Percentiles rank a stretch among this genome's conserved stretches.
Evolutionary conservation across 1,284 basidiomycete genomes (phyloP).

Genomic region (Ganoderma sinense): DNA sequence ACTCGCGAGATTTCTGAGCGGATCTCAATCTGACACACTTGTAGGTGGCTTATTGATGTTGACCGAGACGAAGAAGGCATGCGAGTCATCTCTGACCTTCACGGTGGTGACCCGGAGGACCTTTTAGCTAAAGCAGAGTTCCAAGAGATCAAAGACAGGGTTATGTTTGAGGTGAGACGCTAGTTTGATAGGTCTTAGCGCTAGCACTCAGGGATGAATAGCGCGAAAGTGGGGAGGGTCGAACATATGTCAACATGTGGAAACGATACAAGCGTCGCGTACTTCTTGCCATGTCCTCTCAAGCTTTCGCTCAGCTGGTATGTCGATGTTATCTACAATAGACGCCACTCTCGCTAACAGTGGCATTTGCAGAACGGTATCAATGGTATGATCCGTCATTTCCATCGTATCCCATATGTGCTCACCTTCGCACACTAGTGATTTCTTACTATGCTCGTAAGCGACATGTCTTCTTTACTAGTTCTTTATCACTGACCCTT

Average conservation of each 20-base stretch:
- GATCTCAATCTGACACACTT: conserved; percentile 15
- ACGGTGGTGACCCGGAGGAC: conserved; percentile 85
- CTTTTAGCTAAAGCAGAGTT: conserved; percentile 85
- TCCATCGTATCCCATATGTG: not conserved
- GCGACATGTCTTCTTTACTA: conserved; percentile 32
- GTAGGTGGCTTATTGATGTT: conserved; percentile 91
- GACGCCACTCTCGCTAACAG: conserved; percentile 20
- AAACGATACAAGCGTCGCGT: conserved; percentile 88
- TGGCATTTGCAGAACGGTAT: conserved; percentile 76
- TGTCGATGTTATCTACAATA: conserved; percentile 36
- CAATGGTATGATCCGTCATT: conserved; percentile 63
- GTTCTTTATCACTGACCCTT: conserved; percentile 9
- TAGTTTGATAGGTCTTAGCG: conserved; percentile 5
- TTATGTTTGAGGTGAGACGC: conserved; percentile 75
- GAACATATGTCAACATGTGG: conserved; percentile 90
- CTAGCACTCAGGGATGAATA: conserved; percentile 28
- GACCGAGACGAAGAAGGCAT: conserved; percentile 89
- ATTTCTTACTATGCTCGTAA: conserved; percentile 95
- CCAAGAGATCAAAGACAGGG: conserved; percentile 91
- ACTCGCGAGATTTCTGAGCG: not conserved
- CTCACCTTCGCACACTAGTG: conserved; percentile 52
- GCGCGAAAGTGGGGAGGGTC: conserved; percentile 81
- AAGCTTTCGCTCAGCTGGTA: conserved; percentile 94
- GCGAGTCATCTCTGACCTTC: conserved; percentile 89
- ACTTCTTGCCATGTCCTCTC: conserved; percentile 96